phyloP scores from a whole-genome alignment of 2,329 filamentous ascomycete genomes.

The Cordyceps cicadae region DNA sequence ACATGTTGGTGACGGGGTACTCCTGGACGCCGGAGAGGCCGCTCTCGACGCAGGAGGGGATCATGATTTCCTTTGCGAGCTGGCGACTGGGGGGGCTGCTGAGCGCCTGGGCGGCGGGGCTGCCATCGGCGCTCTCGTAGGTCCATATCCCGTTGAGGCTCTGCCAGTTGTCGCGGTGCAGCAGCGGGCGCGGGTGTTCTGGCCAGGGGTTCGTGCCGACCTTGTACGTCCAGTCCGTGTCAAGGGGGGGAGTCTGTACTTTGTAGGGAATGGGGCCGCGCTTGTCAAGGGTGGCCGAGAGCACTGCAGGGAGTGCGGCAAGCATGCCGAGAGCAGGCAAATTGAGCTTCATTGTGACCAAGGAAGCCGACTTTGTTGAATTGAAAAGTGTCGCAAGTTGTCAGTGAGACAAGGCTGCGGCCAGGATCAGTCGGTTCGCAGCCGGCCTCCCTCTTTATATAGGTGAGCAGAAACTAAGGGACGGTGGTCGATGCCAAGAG shows the following conservation, averaged over 20 bases:
- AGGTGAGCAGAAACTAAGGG: not conserved
- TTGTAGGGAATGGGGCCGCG: constrained; percentile 20
- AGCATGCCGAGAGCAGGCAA: not conserved
- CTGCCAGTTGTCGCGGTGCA: constrained; percentile 45
- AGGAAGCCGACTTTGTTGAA: not conserved
- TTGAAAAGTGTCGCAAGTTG: not conserved
- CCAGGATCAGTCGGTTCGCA: not conserved
- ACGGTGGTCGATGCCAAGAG: not conserved
- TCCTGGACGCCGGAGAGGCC: constrained; percentile 41
- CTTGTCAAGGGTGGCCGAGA: not conserved
- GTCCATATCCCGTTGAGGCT: constrained; percentile 53
- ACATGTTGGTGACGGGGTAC: constrained; percentile 34
- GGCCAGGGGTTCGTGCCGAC: constrained; percentile 45
- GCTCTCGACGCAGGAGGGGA: constrained; percentile 37
- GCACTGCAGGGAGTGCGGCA: not conserved
- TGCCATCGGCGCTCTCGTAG: constrained; percentile 30
- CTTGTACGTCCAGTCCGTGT: constrained; percentile 40
- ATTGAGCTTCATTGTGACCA: not conserved
- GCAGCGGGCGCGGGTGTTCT: constrained; percentile 49
- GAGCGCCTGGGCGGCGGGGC: constrained; percentile 12
- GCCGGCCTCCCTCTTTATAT: not conserved
- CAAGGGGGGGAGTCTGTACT: constrained; percentile 29
- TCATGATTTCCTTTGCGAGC: constrained; percentile 31
- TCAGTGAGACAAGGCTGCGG: not conserved
- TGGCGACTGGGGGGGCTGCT: constrained; percentile 18